Base-by-base conservation (phyloP, 495 filamentous ascomycete genomes). In the Xylona heveae region DNA sequence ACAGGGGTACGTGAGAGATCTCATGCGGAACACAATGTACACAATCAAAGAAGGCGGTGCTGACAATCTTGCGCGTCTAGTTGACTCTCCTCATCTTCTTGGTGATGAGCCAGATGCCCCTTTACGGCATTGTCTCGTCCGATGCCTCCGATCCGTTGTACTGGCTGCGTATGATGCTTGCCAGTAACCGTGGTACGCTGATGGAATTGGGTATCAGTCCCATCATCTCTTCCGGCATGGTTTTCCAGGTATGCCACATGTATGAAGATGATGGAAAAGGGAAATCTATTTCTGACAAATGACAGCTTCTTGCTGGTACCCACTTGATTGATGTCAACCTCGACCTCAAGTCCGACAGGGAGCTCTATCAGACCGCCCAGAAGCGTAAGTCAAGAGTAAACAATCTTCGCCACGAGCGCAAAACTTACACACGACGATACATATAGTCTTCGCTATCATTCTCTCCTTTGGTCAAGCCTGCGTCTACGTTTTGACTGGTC, bases 61-160 rank as follows among this genome's bases (percentile, higher is more conserved):
- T 64, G 43, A 65, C 40, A 4, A 19, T 41, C 13, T 32, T 28
- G 14, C 5, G 35, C 34, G 1, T 47, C n/a, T 42, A 72, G 68
- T 71, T 93, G 57, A 95, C 85, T 35, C 64, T 94, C 42, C 59
- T 94, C 48, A 90, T 94, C 61, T 97, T 95, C 70, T 64, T 97
- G 75, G 85, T 99, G 52, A 99, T 99, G 90, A 91, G 79, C 59
- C 88, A 99, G 59, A 95, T 99, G 88, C 90, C 90, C 6, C 58
- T 90, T 39, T 91, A 90, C 45, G 81, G 82, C 55, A 92, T 90
- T 53, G 82, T 92, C 42, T 90, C 85, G 34, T 93, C 85, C 39
- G 88, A 97, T 59, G 54, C 75, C 33, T 90, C 81, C 25, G 90
- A 99, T 62, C 90, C 90, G 39, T 62, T 99, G 48, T 99, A 95